A percentile compares a stretch with the other conserved stretches of the same genome.
These are phyloP conservation scores for Aspergillus affinis DNA, from an alignment of 495 filamentous ascomycete genomes.

Conservation along the genomic window DNA sequence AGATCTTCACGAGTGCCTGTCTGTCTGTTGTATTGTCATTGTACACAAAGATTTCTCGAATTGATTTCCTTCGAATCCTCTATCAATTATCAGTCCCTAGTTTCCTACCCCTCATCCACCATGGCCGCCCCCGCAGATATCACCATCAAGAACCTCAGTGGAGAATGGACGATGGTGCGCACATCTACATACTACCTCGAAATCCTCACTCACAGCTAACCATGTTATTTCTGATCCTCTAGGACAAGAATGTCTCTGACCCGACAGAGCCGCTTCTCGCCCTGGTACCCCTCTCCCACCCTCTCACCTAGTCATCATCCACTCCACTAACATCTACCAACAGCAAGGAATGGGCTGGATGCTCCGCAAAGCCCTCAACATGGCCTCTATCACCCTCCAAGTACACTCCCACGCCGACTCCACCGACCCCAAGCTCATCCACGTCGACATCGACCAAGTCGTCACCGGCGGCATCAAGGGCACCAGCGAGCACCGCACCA, in stretches of 20 bases:
- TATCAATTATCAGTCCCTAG: background rate
- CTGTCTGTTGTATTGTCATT: background rate
- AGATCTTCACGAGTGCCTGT: background rate
- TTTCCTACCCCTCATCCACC: constrained; percentile 27
- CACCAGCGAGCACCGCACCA: constrained; percentile 66
- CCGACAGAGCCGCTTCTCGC: constrained; percentile 68
- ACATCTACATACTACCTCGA: background rate
- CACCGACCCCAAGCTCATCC: constrained; percentile 45
- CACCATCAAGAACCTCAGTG: constrained; percentile 71
- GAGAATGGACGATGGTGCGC: constrained; percentile 76
- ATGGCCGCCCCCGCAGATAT: constrained; percentile 82
- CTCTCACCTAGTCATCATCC: background rate
- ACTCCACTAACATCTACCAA: constrained; percentile 18
- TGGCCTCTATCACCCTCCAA: constrained; percentile 71
- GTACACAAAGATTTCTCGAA: too few relatives aligned
- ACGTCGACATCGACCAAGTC: constrained; percentile 81
- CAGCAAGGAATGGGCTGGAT: constrained; percentile 83
- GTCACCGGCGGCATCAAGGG: constrained; percentile 73
- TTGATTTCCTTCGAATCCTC: background rate
- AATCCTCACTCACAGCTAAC: background rate
- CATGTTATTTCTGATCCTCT: background rate
- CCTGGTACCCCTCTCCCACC: constrained; percentile 45
- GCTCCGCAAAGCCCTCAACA: constrained; percentile 69
- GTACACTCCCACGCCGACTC: constrained; percentile 61
- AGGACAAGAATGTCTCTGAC: constrained; percentile 82